Evolutionary conservation across 306 rosid genomes (phyloP).

Genomic region (cucumber (Cucumis sativus)): DNA sequence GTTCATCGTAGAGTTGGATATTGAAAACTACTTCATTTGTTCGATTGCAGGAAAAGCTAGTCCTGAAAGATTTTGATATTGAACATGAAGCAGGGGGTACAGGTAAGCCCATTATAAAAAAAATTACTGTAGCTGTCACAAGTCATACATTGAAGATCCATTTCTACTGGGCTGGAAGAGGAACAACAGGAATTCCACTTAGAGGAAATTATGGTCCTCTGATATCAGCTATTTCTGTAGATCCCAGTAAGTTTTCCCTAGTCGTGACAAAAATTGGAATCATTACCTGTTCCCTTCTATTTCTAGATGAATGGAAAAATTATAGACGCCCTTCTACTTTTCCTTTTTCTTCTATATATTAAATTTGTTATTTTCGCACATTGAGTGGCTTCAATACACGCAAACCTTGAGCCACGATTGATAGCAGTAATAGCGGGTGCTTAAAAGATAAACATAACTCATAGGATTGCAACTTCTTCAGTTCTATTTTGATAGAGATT

Average conservation of each 20-base stretch:
- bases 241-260: conserved; percentile 62
- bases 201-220: conserved; percentile 93
- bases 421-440: neutral
- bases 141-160: conserved; percentile 62
- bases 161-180: conserved; percentile 91
- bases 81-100: conserved; percentile 69
- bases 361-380: neutral
- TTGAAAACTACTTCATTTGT: conserved; percentile 14
- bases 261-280: neutral
- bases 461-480: neutral
- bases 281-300: neutral
- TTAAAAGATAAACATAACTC: neutral
- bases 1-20: conserved; percentile 8
- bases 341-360: neutral
- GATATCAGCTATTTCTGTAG: conserved; percentile 74
- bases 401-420: neutral
- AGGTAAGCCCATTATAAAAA: conserved; percentile 46
- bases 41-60: conserved; percentile 49
- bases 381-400: neutral
- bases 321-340: neutral
- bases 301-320: neutral
- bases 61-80: conserved; percentile 68
- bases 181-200: conserved; percentile 92
- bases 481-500: neutral
- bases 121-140: conserved; percentile 36